These are phyloP conservation scores for Trichoderma sp. DNA, from an alignment of 2,329 filamentous ascomycete species.

Conservation along the genomic window DNA sequence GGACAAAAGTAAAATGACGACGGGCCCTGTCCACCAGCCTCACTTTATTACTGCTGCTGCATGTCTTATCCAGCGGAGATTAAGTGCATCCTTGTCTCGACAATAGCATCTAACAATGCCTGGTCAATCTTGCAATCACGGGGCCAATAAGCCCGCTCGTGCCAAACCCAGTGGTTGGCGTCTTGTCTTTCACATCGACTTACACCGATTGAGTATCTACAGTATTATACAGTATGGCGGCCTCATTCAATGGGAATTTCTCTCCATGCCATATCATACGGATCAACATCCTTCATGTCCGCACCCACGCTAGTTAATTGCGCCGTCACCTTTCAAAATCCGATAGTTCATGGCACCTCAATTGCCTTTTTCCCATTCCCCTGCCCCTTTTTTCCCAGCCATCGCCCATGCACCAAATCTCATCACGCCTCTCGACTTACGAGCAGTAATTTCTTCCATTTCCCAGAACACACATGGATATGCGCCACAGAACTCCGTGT, in stretches of 20 bases:
- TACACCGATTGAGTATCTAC: background rate
- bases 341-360: background rate
- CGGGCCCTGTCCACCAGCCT: background rate
- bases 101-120: background rate
- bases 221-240: background rate
- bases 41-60: background rate
- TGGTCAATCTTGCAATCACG: background rate
- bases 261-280: background rate
- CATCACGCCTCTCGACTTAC: conserved; percentile 1
- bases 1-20: conserved; percentile 8
- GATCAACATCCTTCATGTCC: background rate
- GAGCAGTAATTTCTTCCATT: conserved; percentile 5
- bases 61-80: conserved; percentile 3
- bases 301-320: background rate
- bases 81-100: background rate
- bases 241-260: background rate
- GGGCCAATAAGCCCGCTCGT: background rate
- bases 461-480: background rate
- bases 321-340: background rate
- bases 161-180: background rate
- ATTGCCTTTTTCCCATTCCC: background rate
- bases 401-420: conserved; percentile 1
- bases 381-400: background rate
- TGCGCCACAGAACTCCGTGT: background rate
- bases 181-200: background rate